Evolutionary conservation across 805 yeast genomes (phyloP).

Genomic region (Starmerella khaoyaiensis): DNA sequence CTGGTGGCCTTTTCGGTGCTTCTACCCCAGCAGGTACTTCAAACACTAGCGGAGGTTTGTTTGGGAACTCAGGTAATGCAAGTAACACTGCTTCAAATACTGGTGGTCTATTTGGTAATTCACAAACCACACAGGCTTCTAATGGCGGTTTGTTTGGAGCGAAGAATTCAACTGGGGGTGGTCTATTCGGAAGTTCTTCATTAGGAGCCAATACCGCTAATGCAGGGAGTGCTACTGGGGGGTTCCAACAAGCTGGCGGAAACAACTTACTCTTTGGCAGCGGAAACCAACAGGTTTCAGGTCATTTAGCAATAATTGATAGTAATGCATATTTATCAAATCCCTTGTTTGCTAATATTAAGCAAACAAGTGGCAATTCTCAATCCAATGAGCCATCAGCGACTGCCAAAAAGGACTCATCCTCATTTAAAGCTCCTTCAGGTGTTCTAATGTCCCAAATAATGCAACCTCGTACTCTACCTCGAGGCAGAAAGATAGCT

Average conservation of each 20-base stretch:
- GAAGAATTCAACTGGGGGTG: slow-evolving; percentile 20
- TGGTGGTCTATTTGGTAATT: too few relatives aligned
- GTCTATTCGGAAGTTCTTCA: slow-evolving; percentile 23
- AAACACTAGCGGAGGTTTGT: slow-evolving; percentile 27
- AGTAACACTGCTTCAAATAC: neutral
- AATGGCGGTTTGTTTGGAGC: slow-evolving; percentile 26
- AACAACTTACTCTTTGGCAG: slow-evolving; percentile 23
- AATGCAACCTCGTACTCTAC: slow-evolving; percentile 14
- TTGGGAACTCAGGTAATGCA: slow-evolving; percentile 28
- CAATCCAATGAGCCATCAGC: slow-evolving; percentile 8
- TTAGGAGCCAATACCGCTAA: neutral
- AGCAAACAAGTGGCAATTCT: neutral
- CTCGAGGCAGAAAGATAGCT: slow-evolving; percentile 1
- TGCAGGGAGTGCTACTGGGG: neutral
- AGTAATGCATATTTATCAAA: slow-evolving; percentile 70
- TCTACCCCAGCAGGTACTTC: neutral
- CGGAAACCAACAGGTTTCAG: slow-evolving; percentile 25
- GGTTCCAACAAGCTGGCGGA: neutral
- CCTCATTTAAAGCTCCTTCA: slow-evolving; percentile 13
- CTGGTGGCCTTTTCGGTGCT: slow-evolving; percentile 28
- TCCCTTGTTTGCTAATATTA: slow-evolving; percentile 39
- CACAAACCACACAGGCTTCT: slow-evolving; percentile 19
- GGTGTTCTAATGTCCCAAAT: slow-evolving; percentile 16
- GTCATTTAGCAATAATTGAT: slow-evolving; percentile 29
- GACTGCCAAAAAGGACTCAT: slow-evolving; percentile 4